A percentile compares a stretch with the other conserved stretches of the same genome.
Conservation (phyloP, 352 stramenopile genomes). For the Pythium grandisporangium region DNA sequence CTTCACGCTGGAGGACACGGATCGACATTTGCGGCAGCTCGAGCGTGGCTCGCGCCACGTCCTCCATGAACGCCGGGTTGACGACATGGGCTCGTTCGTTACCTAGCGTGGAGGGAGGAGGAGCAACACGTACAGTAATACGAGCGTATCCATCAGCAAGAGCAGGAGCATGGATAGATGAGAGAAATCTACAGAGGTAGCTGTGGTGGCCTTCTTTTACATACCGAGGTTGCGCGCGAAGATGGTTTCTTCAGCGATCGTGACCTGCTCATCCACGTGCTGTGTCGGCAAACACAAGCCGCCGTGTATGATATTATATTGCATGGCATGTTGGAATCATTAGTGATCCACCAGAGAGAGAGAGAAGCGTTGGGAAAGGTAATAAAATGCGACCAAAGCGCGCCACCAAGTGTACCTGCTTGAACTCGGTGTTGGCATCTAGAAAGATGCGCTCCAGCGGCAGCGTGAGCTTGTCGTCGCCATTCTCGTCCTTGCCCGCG, state of each 20-base stretch:
- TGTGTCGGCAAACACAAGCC: constrained; percentile 6
- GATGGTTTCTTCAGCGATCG: constrained; percentile 72
- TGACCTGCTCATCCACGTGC: constrained; percentile 51
- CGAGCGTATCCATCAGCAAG: no score
- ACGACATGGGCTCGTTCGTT: constrained; percentile 78
- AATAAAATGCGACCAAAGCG: no score
- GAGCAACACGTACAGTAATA: background rate
- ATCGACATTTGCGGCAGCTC: constrained; percentile 77
- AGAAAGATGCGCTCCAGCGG: constrained; percentile 61
- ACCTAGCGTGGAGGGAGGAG: no score
- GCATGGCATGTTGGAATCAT: no score
- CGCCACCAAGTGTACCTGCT: constrained; percentile 37
- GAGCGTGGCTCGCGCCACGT: constrained; percentile 45
- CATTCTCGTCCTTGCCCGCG: constrained; percentile 36
- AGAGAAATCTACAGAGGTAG: no score
- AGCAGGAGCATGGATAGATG: no score
- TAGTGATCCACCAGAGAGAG: no score
- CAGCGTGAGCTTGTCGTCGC: constrained; percentile 55
- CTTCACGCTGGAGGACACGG: constrained; percentile 64
- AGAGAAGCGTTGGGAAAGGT: no score
- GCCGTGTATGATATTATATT: background rate
- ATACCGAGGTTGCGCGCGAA: constrained; percentile 76
- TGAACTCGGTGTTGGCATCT: constrained; percentile 38
- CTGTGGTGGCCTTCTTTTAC: background rate
- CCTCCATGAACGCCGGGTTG: constrained; percentile 74